Conservation (phyloP, 257 asterid genomes). For the Jasminum sambac region DNA sequence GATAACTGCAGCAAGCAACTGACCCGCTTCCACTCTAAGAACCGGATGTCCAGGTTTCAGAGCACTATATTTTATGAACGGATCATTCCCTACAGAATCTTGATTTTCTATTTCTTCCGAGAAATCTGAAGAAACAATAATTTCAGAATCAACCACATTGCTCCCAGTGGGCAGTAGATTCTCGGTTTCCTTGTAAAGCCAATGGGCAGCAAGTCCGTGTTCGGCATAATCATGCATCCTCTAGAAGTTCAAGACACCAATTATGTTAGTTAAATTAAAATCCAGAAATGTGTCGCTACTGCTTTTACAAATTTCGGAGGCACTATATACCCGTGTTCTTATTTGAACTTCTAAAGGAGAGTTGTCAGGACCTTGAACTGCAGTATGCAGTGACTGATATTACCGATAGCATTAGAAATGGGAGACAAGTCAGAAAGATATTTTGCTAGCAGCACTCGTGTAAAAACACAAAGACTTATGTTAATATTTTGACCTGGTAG, state of each 20-base stretch:
- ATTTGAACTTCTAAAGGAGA: constrained; percentile 93
- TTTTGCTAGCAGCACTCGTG: background rate
- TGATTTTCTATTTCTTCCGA: constrained; percentile 59
- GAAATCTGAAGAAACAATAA: constrained; percentile 39
- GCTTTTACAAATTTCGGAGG: constrained; percentile 5
- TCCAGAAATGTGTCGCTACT: constrained; percentile 1
- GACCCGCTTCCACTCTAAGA: constrained; percentile 95
- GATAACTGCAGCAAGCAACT: constrained; percentile 89
- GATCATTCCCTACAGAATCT: constrained; percentile 48
- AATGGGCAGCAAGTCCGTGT: constrained; percentile 98
- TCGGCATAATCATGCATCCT: constrained; percentile 98
- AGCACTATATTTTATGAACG: constrained; percentile 50
- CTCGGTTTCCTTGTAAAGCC: constrained; percentile 95
- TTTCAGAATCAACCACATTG: constrained; percentile 44
- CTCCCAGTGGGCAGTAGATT: constrained; percentile 53
- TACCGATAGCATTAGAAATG: constrained; percentile 29
- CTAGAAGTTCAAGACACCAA: constrained; percentile 33
- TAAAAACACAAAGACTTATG: background rate
- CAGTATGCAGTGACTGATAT: constrained; percentile 90
- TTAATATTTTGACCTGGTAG: constrained; percentile 69
- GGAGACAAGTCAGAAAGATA: constrained; percentile 29
- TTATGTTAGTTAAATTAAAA: constrained; percentile 1
- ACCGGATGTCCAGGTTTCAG: constrained; percentile 94
- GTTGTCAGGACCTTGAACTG: constrained; percentile 91
- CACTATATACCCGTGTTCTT: constrained; percentile 70